phyloP scores from a whole-genome alignment of 2,329 filamentous ascomycete genomes.

The Neocatenulostroma microsporum region DNA sequence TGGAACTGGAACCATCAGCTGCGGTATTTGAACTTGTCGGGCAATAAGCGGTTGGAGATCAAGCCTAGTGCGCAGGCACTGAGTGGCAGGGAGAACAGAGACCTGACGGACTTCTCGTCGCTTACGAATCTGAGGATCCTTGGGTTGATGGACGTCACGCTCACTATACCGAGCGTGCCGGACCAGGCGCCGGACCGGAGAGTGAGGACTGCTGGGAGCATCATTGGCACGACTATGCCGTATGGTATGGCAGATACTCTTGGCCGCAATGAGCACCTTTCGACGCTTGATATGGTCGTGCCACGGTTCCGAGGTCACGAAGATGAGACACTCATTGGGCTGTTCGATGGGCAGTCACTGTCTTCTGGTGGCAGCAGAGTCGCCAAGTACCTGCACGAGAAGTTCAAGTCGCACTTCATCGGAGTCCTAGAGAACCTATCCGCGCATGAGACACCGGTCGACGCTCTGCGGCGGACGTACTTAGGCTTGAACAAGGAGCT shows the following conservation, averaged over 20 bases:
- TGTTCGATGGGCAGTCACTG: slow-evolving; percentile 91
- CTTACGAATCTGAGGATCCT: slow-evolving; percentile 77
- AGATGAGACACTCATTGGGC: slow-evolving; percentile 77
- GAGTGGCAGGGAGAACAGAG: slow-evolving; percentile 51
- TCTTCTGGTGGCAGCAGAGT: slow-evolving; percentile 89
- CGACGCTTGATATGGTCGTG: slow-evolving; percentile 90
- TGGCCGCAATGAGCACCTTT: slow-evolving; percentile 87
- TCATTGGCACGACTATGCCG: slow-evolving; percentile 71
- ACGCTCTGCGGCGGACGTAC: slow-evolving; percentile 81
- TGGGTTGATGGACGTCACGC: slow-evolving; percentile 94
- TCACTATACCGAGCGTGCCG: slow-evolving; percentile 85
- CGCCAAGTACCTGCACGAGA: slow-evolving; percentile 92
- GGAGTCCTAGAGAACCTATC: slow-evolving; percentile 69
- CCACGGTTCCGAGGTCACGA: slow-evolving; percentile 85
- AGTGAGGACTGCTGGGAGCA: slow-evolving; percentile 91
- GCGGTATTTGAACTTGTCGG: slow-evolving; percentile 90
- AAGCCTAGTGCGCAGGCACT: slow-evolving; percentile 53
- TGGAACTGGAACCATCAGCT: slow-evolving; percentile 98
- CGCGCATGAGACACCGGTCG: slow-evolving; percentile 62
- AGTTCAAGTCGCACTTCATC: slow-evolving; percentile 78
- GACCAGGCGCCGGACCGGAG: slow-evolving; percentile 92
- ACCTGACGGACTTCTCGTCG: slow-evolving; percentile 84
- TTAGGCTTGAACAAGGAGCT: slow-evolving; percentile 88
- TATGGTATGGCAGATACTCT: slow-evolving; percentile 98
- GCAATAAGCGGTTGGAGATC: slow-evolving; percentile 94